Base-by-base conservation (phyloP, 352 stramenopile genomes). In the Pythium biforme region DNA sequence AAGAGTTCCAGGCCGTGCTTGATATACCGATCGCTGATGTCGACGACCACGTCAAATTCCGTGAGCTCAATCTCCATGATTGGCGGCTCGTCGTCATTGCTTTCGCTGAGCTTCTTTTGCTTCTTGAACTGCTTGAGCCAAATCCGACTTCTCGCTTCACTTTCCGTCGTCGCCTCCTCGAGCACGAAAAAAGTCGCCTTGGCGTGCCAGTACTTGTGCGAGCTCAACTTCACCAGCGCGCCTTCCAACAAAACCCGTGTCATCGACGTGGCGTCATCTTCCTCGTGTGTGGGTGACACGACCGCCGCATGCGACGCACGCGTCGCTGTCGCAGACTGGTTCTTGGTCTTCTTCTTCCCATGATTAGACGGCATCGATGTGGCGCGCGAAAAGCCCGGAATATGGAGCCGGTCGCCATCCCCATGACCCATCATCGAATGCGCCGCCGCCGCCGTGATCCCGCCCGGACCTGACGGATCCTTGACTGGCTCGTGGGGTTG, bases 161-260 rank as follows among this genome's bases (percentile, higher is more conserved):
- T 40, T 9, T 31, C 31, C 19, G 47, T 46, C 8, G 23, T 49
- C 31, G 23, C 25, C 22, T 59, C 50, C 52, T 80, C 77, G 55
- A 92, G 56, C 29, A 87, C 70, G 53, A 88, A 90, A 52, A 87
- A 90, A 8, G 47, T 75, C 7, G 73, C 70, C 56, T 80, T 85
- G 11, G 68, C 77, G 54, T 78, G 75, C 77, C 80, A 87, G 43
- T 83, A 89, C 54, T 80, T 78, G 59, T 75, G 75, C 59, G 70
- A 56, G 25, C 74, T 63, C 23, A 92, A 66, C 55, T 83, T 74
- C 5, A 78, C 86, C 22, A 88, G 66, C 37, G 73, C 37, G 22
- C 81, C 82, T 50, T 90, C 72, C 19, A 81, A 61, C 47, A 92
- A 50, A 7, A 86, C 63, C 11, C 49, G 37, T 17, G 45, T 69